Percentiles rank a stretch among this genome's conserved stretches.
phyloP scores from a whole-genome alignment of 164 flowering plant species.

The Liriodendron chinense region DNA sequence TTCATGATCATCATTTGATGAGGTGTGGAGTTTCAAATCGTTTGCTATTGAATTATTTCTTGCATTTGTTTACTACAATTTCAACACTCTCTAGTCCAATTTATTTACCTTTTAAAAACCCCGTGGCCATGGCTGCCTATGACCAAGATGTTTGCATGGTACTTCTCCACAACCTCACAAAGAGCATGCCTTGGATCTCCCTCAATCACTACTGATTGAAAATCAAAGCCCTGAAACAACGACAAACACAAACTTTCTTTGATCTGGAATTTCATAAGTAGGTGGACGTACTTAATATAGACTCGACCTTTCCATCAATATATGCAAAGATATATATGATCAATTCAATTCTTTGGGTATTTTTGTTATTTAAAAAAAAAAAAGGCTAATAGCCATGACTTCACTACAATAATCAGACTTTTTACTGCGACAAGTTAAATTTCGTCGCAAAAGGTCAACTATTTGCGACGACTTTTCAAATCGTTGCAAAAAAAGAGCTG shows the following conservation, averaged over 20 bases:
- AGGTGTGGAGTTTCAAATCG: too few relatives aligned
- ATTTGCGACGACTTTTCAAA: too few relatives aligned
- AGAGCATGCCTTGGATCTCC: slow-evolving; percentile 62
- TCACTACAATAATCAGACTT: too few relatives aligned
- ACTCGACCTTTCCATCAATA: neutral
- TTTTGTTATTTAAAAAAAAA: neutral
- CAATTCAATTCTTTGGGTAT: neutral
- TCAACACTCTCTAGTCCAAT: too few relatives aligned
- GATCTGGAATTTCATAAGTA: neutral
- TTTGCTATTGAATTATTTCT: too few relatives aligned
- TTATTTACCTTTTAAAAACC: slow-evolving; percentile 60
- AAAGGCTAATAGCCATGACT: neutral
- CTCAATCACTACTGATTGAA: slow-evolving; percentile 31
- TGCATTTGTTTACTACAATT: too few relatives aligned
- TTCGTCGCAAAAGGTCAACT: too few relatives aligned
- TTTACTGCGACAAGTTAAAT: too few relatives aligned
- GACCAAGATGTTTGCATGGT: slow-evolving; percentile 50
- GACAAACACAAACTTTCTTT: neutral
- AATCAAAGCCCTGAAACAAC: slow-evolving; percentile 30
- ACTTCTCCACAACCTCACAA: slow-evolving; percentile 51
- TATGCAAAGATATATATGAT: neutral
- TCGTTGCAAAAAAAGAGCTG: too few relatives aligned
- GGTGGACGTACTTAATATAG: neutral
- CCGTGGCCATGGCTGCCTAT: slow-evolving; percentile 75
- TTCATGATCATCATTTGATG: too few relatives aligned